Evolutionary conservation across 805 yeast species (phyloP).

Genomic region (Kuraishia hungarica): DNA sequence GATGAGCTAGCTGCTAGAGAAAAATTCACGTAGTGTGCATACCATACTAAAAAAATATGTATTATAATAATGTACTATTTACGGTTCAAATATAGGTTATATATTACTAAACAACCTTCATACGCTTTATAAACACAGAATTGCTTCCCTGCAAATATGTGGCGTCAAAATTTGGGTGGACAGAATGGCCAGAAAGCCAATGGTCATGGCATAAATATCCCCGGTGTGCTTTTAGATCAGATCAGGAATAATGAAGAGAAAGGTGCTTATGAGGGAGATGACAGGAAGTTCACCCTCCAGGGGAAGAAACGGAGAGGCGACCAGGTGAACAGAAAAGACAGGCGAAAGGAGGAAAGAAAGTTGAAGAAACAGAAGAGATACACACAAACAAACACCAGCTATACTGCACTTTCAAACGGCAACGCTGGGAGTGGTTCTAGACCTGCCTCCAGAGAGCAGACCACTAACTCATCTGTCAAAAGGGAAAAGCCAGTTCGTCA

Average conservation of each 20-base stretch:
- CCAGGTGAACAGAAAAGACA: slow-evolving; percentile 24
- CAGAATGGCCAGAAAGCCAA: neutral
- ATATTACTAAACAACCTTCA: no score
- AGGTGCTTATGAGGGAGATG: slow-evolving; percentile 25
- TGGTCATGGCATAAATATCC: slow-evolving; percentile 24
- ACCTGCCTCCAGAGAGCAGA: neutral
- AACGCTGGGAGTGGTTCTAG: neutral
- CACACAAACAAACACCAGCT: neutral
- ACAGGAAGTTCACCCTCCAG: slow-evolving; percentile 16
- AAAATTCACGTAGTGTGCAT: neutral
- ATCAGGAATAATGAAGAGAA: slow-evolving; percentile 25
- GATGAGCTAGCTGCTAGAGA: neutral
- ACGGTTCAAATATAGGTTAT: no score
- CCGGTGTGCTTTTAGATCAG: slow-evolving; percentile 32
- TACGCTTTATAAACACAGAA: neutral
- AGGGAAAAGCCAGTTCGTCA: neutral
- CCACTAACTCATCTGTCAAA: neutral
- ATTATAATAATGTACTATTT: no score
- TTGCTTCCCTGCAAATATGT: neutral
- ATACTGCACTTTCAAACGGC: neutral
- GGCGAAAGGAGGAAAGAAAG: slow-evolving; percentile 28
- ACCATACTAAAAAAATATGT: neutral
- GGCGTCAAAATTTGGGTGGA: neutral
- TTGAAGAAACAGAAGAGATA: slow-evolving; percentile 2
- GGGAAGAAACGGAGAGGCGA: slow-evolving; percentile 16